These are phyloP conservation scores for Fusarium dlaminii DNA, from an alignment of 2,329 filamentous ascomycete species.

Conservation along the genomic window DNA sequence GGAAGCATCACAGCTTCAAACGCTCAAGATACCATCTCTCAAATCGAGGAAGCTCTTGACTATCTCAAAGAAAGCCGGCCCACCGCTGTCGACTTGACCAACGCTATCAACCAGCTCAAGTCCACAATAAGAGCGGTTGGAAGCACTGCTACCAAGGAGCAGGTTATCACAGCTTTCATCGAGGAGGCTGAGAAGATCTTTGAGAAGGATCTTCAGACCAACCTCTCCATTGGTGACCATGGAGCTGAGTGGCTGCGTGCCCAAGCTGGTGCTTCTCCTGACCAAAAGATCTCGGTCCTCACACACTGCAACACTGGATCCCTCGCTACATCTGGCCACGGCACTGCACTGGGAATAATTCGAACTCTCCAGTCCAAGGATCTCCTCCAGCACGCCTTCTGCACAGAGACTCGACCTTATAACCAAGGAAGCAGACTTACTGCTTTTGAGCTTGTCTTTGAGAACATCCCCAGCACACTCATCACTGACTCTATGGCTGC, in stretches of 20 bases:
- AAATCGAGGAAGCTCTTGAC: conserved; percentile 80
- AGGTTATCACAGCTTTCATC: conserved; percentile 77
- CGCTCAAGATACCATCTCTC: conserved; percentile 68
- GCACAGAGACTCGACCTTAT: conserved; percentile 96
- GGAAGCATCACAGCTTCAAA: conserved; percentile 56
- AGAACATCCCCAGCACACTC: conserved; percentile 88
- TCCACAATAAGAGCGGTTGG: conserved; percentile 64
- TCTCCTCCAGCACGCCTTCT: conserved; percentile 84
- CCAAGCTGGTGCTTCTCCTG: conserved; percentile 60
- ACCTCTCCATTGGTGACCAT: conserved; percentile 82
- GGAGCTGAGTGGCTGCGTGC: conserved; percentile 84
- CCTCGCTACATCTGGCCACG: conserved; percentile 96
- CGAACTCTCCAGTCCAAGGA: conserved; percentile 76
- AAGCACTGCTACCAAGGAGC: conserved; percentile 52
- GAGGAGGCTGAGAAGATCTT: conserved; percentile 86
- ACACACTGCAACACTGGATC: conserved; percentile 99
- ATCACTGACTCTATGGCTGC: conserved; percentile 98
- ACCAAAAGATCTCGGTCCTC: conserved; percentile 75
- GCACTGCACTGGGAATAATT: conserved; percentile 93
- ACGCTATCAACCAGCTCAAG: conserved; percentile 86
- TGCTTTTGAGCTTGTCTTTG: conserved; percentile 95
- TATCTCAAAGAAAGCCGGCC: conserved; percentile 90
- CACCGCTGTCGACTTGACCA: conserved; percentile 93
- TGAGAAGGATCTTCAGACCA: conserved; percentile 85
- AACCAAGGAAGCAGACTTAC: conserved; percentile 97